Evolutionary conservation across 2,329 filamentous ascomycete genomes (phyloP), one percentile per base, ranked within the genome.

Genomic region (Westerdykella sp.): DNA sequence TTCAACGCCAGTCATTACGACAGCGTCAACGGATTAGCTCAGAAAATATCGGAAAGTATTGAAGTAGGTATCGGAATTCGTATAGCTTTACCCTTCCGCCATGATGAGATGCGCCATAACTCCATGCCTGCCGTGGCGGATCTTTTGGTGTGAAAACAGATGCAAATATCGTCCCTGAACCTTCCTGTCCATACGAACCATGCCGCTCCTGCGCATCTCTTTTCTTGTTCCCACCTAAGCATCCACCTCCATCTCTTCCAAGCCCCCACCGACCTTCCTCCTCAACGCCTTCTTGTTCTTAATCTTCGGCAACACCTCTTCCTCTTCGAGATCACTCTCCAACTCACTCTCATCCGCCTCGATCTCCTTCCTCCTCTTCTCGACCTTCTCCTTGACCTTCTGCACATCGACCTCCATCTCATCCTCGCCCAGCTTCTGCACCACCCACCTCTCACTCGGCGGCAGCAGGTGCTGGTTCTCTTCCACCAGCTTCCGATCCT

Each of bases 391-490:
- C 67, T 76, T 74, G 55, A 65, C 59, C 43, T 55, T 59, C 25
- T 62, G 53, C 12, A 61, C 51, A 40, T 63, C 60, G 57, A 84
- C 68, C 59, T 72, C 71, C 70, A 75, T 76, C 74, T 83, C 80
- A 68, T 75, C 79, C 53, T 74, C 78, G 67, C 85, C 73, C 56
- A 78, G 79, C 51, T 68, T 55, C 54, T 67, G 56, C 36, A 66
- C 65, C 34, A 63, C 65, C 46, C 67, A 70, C 40, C 72, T 56
- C 61, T 73, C 69, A 48, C 67, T 63, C 36, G 69, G 70, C 56
- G 87, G 88, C 59, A 98, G 79, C 68, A 98, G 77, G 72, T 98
- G 93, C 74, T 89, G 83, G 71, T 95, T 91, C 74, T 93, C 82
- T 56, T 83, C 84, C 40, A 98, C 90, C 54, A 97, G 77, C 75